A percentile compares a stretch with the other conserved stretches of the same genome.
Evolutionary conservation across 2,329 filamentous ascomycete genomes (phyloP).

Genomic region (Penicillium brevicompactum): DNA sequence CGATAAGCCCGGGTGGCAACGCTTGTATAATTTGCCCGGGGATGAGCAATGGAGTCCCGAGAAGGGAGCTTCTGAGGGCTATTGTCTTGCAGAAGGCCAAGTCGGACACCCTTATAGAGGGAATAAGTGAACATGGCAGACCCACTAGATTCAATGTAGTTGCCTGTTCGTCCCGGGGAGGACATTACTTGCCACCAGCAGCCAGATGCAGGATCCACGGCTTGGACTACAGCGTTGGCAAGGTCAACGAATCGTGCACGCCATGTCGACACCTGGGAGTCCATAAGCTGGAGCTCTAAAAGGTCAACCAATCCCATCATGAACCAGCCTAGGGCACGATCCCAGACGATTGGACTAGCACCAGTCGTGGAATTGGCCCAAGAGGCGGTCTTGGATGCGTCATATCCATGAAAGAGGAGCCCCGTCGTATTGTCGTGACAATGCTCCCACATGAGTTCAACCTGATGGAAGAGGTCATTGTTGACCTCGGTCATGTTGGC

Average conservation of each 20-base stretch:
- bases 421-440: conserved; percentile 44
- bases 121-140: conserved; percentile 62
- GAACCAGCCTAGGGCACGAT: conserved; percentile 59
- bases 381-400: conserved; percentile 49
- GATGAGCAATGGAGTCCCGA: neutral
- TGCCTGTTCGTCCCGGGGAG: conserved; percentile 52
- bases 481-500: conserved; percentile 42
- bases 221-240: conserved; percentile 44
- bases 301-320: conserved; percentile 55
- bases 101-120: conserved; percentile 50
- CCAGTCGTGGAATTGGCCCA: conserved; percentile 58
- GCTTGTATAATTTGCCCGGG: conserved; percentile 33
- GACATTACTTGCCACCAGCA: conserved; percentile 64
- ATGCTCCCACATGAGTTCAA: conserved; percentile 49
- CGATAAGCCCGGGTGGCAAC: conserved; percentile 49
- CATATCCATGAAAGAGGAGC: conserved; percentile 59
- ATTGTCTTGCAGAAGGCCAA: conserved; percentile 33
- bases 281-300: conserved; percentile 48
- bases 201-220: conserved; percentile 47
- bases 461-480: conserved; percentile 50
- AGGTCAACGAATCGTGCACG: conserved; percentile 47
- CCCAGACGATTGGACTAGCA: conserved; percentile 57
- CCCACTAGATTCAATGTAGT: conserved; percentile 64
- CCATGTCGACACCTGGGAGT: conserved; percentile 38
- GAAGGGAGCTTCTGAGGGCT: neutral